phyloP scores from a whole-genome alignment of 352 stramenopile species.

The Globisporangium irregulare region DNA sequence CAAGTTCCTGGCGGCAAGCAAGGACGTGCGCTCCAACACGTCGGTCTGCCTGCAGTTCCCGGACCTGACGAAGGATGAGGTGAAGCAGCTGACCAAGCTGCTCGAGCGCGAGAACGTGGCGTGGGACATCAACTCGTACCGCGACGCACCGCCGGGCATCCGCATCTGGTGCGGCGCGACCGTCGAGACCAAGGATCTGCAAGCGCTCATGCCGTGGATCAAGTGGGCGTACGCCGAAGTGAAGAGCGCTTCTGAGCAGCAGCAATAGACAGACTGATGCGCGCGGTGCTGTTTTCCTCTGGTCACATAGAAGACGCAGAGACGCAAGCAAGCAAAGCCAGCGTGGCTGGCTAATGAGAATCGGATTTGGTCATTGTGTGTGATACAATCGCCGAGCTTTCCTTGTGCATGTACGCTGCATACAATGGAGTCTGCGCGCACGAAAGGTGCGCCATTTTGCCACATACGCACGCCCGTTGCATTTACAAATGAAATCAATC shows the following conservation, averaged over 20 bases:
- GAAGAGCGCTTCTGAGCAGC: slow-evolving; percentile 44
- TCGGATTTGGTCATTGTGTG: not conserved
- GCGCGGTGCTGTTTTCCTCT: not conserved
- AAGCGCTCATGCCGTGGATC: slow-evolving; percentile 98
- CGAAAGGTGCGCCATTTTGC: not conserved
- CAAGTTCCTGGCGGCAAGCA: slow-evolving; percentile 95
- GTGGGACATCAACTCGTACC: slow-evolving; percentile 98
- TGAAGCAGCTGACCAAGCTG: slow-evolving; percentile 96
- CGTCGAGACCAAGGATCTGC: slow-evolving; percentile 97
- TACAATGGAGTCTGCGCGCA: not conserved
- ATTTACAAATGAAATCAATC: no score
- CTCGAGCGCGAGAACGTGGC: slow-evolving; percentile 96
- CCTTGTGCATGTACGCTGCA: not conserved
- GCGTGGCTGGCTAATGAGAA: not conserved
- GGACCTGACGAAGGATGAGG: slow-evolving; percentile 88
- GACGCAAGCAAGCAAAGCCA: not conserved
- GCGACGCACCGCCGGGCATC: slow-evolving; percentile 96
- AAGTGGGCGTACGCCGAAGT: slow-evolving; percentile 96
- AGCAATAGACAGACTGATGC: slow-evolving; percentile 18
- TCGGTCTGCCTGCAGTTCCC: slow-evolving; percentile 97
- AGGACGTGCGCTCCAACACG: slow-evolving; percentile 94
- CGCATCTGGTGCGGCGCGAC: slow-evolving; percentile 99
- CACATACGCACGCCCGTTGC: not conserved
- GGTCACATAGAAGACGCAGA: not conserved
- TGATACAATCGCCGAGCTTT: not conserved